Percentiles rank a stretch among this genome's conserved stretches.
Evolutionary conservation across 495 filamentous ascomycete species (phyloP).

Genomic region (Cercophora sp.): DNA sequence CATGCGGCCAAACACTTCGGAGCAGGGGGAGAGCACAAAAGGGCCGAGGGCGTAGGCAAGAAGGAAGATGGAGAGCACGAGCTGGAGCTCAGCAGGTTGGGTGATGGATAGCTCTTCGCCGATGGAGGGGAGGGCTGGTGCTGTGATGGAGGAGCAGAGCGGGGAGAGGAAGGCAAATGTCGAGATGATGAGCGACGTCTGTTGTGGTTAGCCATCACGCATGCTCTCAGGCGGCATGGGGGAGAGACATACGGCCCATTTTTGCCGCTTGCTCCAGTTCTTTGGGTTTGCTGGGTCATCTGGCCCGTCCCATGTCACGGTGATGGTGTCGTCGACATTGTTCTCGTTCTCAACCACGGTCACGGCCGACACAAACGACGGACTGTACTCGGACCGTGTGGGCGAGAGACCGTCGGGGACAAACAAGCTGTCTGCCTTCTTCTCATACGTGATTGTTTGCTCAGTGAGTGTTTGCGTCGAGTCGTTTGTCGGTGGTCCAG

Average conservation of each 20-base stretch:
- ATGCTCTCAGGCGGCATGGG: not conserved
- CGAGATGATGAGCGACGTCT: conserved; percentile 42
- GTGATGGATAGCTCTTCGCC: conserved; percentile 24
- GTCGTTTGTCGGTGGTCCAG: too few species aligned
- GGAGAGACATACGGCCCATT: conserved; percentile 51
- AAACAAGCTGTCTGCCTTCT: too few species aligned
- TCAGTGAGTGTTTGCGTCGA: too few species aligned
- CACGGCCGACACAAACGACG: conserved; percentile 2
- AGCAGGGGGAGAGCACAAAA: conserved; percentile 31
- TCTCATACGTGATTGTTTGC: too few species aligned
- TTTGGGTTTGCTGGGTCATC: conserved; percentile 26
- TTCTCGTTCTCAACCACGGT: not conserved
- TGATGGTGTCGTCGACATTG: not conserved
- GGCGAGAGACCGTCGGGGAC: too few species aligned
- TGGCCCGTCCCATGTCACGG: conserved; percentile 24
- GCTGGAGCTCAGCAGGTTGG: conserved; percentile 15
- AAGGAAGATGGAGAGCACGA: conserved; percentile 48
- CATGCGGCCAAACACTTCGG: conserved; percentile 32
- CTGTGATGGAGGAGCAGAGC: conserved; percentile 28
- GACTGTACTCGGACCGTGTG: conserved; percentile 2
- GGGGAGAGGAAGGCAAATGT: conserved; percentile 18
- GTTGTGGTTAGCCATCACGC: not conserved
- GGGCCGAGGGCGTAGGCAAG: conserved; percentile 43
- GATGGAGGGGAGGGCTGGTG: conserved; percentile 31
- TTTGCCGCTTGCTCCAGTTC: conserved; percentile 36